A percentile compares a stretch with the other conserved stretches of the same genome.
These are phyloP conservation scores for Termitomyces sp. DNA, from an alignment of 768 basidiomycete genomes.

Conservation along the genomic window DNA sequence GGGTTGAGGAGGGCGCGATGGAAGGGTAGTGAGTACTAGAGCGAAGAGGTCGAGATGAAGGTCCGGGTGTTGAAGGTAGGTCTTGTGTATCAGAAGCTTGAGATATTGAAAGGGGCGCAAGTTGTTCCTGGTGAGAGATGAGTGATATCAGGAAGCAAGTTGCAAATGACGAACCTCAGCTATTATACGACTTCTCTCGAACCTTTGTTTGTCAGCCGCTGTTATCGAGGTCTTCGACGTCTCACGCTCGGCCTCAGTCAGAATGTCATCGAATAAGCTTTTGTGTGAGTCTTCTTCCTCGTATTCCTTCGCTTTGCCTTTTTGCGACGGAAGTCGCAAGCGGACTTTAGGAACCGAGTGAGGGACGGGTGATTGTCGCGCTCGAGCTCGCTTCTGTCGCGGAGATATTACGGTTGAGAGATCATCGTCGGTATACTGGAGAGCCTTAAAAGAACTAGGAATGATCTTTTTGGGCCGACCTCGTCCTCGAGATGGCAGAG, in stretches of 20 bases:
- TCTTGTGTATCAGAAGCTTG: conserved; percentile 19
- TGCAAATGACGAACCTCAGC: conserved; percentile 58
- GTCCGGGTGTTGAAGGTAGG: conserved; percentile 32
- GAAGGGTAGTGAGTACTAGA: conserved; percentile 42
- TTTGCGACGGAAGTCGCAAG: conserved; percentile 42
- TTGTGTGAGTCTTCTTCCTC: conserved; percentile 54
- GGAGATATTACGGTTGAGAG: conserved; percentile 13
- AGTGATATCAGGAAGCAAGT: conserved; percentile 7
- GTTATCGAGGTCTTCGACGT: conserved; percentile 61
- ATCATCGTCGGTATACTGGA: conserved; percentile 20
- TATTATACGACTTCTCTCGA: conserved; percentile 61
- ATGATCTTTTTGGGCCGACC: conserved; percentile 22
- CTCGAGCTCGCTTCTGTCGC: conserved; percentile 39
- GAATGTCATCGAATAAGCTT: conserved; percentile 82
- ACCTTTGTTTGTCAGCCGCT: conserved; percentile 57
- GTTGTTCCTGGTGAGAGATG: conserved; percentile 35
- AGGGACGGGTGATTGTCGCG: conserved; percentile 28
- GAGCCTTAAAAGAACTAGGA: conserved; percentile 10
- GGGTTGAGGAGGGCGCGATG: conserved; percentile 29
- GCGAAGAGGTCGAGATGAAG: conserved; percentile 58
- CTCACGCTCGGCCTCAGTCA: conserved; percentile 65
- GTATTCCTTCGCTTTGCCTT: conserved; percentile 63
- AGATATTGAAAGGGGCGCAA: conserved; percentile 29
- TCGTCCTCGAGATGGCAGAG: conserved; percentile 12
- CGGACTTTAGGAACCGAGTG: conserved; percentile 33